Evolutionary conservation across 257 asterid species (phyloP).

Genomic region (Solanum stenotomum): DNA sequence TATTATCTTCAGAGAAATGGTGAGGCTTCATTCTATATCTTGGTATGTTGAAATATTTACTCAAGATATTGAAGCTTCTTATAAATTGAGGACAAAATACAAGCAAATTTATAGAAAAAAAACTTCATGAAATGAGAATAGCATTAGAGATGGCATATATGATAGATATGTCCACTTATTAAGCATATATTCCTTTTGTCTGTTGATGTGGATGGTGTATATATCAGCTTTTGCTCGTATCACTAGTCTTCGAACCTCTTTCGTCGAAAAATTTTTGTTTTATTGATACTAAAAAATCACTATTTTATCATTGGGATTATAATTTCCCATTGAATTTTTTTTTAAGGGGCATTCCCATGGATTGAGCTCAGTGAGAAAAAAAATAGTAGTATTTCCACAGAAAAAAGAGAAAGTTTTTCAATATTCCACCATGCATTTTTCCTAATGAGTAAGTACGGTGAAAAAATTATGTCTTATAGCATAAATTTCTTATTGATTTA

Average conservation of each 20-base stretch:
- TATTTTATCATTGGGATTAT: neutral
- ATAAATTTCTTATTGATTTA: too few species aligned
- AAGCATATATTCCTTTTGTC: neutral
- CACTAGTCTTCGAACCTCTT: neutral
- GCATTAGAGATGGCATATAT: neutral
- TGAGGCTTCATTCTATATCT: constrained; percentile 29
- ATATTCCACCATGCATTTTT: too few species aligned
- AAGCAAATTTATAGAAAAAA: constrained; percentile 10
- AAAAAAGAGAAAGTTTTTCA: too few species aligned
- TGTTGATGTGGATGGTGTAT: neutral
- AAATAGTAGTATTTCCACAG: neutral
- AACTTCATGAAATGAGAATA: neutral
- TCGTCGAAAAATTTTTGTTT: neutral
- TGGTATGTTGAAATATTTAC: neutral
- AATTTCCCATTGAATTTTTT: too few species aligned
- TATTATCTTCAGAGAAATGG: constrained; percentile 11
- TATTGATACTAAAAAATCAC: neutral
- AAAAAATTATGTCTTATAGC: too few species aligned
- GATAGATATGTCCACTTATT: neutral
- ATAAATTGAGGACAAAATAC: neutral
- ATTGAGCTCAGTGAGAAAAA: neutral
- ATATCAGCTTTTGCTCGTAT: neutral
- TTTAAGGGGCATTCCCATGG: too few species aligned
- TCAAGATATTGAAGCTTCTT: neutral
- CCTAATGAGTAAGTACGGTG: neutral